Percentiles rank a stretch among this genome's conserved stretches.
These are phyloP conservation scores for Apostasia ramifera DNA, from an alignment of 106 monocot species.

Conservation along the genomic window DNA sequence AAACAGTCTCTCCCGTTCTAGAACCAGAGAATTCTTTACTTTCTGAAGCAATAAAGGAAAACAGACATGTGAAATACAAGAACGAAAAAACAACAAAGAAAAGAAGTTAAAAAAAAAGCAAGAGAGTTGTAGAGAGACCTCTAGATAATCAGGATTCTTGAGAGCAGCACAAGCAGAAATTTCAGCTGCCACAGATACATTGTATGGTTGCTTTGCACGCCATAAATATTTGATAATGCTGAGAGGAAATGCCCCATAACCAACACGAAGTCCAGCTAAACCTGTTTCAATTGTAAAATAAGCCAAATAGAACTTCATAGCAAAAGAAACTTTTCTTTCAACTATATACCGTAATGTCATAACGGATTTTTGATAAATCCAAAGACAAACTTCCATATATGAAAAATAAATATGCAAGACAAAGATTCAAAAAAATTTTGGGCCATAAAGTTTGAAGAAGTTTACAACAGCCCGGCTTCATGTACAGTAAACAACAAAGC, in stretches of 20 bases:
- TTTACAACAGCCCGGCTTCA: too few species aligned
- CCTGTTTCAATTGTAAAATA: slow-evolving; percentile 28
- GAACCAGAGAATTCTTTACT: slow-evolving; percentile 83
- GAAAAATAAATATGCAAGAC: too few species aligned
- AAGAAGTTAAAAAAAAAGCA: background rate
- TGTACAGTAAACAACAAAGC: too few species aligned
- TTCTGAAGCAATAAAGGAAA: slow-evolving; percentile 29
- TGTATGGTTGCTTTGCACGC: slow-evolving; percentile 99
- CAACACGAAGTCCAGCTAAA: slow-evolving; percentile 97
- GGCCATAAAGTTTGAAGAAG: too few species aligned
- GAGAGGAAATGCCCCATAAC: slow-evolving; percentile 98
- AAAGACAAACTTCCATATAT: too few species aligned
- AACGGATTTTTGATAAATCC: too few species aligned
- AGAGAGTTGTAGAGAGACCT: slow-evolving; percentile 35
- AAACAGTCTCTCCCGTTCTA: slow-evolving; percentile 82
- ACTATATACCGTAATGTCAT: background rate
- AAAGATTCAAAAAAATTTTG: too few species aligned
- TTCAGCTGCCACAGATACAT: slow-evolving; percentile 98
- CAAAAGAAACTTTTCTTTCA: background rate
- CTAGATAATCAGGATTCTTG: slow-evolving; percentile 72
- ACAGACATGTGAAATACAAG: background rate
- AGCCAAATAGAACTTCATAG: background rate
- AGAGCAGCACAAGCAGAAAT: slow-evolving; percentile 88
- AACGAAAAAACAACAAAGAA: background rate
- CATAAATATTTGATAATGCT: slow-evolving; percentile 93